Conservation (phyloP, 1,284 basidiomycete species). For the Moniliophthora roreri region DNA sequence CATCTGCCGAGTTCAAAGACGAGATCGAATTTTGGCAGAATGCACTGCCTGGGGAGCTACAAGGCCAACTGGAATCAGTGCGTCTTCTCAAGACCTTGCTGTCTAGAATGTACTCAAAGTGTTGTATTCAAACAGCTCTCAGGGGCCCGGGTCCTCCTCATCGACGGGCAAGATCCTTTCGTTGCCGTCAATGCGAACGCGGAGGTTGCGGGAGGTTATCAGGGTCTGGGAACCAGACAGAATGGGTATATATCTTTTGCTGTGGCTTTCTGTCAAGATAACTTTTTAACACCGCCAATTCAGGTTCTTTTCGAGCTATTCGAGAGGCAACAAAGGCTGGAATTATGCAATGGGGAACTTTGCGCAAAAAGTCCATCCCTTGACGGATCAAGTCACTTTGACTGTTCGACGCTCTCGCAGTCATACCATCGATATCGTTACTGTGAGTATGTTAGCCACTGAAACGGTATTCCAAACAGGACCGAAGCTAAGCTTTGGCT, state of each 20-base stretch:
- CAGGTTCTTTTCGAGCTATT: slow-evolving; percentile 46
- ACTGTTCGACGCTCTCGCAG: slow-evolving; percentile 45
- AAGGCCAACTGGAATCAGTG: slow-evolving; percentile 48
- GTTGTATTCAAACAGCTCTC: slow-evolving; percentile 37
- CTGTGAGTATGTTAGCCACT: slow-evolving; percentile 27
- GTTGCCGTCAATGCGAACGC: slow-evolving; percentile 55
- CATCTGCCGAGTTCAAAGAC: slow-evolving; percentile 51
- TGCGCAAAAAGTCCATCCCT: slow-evolving; percentile 55
- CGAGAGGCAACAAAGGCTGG: slow-evolving; percentile 41
- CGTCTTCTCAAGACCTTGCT: slow-evolving; percentile 18
- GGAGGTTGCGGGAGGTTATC: slow-evolving; percentile 40
- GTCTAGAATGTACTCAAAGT: slow-evolving; percentile 1
- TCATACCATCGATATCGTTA: slow-evolving; percentile 41
- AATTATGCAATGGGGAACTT: slow-evolving; percentile 63
- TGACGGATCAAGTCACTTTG: slow-evolving; percentile 49
- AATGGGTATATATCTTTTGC: slow-evolving; percentile 31
- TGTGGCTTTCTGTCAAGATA: slow-evolving; percentile 1
- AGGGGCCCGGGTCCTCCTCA: slow-evolving; percentile 52
- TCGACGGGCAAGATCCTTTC: slow-evolving; percentile 54
- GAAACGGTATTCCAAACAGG: background rate
- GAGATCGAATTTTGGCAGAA: slow-evolving; percentile 56
- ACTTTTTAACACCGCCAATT: background rate
- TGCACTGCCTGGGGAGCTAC: slow-evolving; percentile 45
- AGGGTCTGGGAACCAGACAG: slow-evolving; percentile 52
- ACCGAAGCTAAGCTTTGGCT: background rate